These are phyloP conservation scores for Blepharisma japonicum DNA, from an alignment of 73 alveolate genomes.

Conservation along the genomic window DNA sequence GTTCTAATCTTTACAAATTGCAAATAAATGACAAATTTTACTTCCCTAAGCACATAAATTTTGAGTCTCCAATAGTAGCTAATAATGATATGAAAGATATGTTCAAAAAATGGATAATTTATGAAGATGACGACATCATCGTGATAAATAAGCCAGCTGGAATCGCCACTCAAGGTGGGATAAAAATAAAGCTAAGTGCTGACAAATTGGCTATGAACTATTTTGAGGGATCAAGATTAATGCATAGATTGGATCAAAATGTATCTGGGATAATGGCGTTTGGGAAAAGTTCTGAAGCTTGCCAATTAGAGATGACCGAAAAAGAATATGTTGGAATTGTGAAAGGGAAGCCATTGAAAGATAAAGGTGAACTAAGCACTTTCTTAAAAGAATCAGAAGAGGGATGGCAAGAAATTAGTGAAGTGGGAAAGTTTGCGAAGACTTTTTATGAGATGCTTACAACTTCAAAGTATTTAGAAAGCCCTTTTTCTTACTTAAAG, in stretches of 20 bases:
- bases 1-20: background rate
- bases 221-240: background rate
- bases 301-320: background rate
- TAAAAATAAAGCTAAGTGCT: background rate
- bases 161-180: slow-evolving; percentile 29
- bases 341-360: background rate
- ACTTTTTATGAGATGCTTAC: background rate
- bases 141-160: slow-evolving; percentile 33
- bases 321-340: background rate
- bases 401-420: background rate
- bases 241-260: slow-evolving; percentile 12
- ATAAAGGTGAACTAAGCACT: background rate
- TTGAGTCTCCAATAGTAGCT: background rate
- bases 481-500: background rate
- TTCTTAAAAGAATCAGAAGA: background rate
- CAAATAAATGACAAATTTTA: background rate
- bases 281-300: background rate
- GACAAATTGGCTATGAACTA: slow-evolving; percentile 21
- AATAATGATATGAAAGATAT: background rate
- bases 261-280: slow-evolving; percentile 5
- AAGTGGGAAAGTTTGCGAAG: background rate
- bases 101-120: background rate
- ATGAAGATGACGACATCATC: background rate
- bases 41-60: background rate
- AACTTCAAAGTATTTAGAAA: background rate